These are phyloP conservation scores for Epithemia pelagica DNA, from an alignment of 108 stramenopile genomes.

Conservation along the genomic window DNA sequence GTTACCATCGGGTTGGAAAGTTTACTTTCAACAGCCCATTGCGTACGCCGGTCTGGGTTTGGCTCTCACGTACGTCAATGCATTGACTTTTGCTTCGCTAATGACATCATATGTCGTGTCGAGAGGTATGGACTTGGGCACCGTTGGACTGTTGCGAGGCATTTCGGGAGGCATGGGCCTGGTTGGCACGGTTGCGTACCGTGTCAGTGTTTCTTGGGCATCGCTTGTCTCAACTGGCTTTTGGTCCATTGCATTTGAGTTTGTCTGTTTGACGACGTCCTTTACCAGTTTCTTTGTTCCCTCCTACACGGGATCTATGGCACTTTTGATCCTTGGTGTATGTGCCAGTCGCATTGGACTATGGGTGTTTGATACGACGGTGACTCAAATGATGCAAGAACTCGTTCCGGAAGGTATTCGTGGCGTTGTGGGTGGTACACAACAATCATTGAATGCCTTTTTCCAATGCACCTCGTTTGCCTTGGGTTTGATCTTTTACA, in stretches of 20 bases:
- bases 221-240: slow-evolving; percentile 36
- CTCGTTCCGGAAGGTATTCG: slow-evolving; percentile 34
- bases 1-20: background rate
- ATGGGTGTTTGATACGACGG: slow-evolving; percentile 61
- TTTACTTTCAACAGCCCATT: slow-evolving; percentile 7
- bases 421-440: slow-evolving; percentile 55
- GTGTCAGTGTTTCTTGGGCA: slow-evolving; percentile 16
- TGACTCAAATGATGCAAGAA: slow-evolving; percentile 61
- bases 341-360: slow-evolving; percentile 53
- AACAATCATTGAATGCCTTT: slow-evolving; percentile 48
- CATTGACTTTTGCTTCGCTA: slow-evolving; percentile 44
- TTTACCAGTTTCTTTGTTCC: slow-evolving; percentile 23
- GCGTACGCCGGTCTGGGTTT: slow-evolving; percentile 39
- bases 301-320: background rate
- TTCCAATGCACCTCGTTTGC: slow-evolving; percentile 37
- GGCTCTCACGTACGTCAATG: slow-evolving; percentile 48
- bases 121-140: slow-evolving; percentile 36
- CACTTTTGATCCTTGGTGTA: slow-evolving; percentile 47
- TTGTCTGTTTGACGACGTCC: slow-evolving; percentile 27
- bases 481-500: slow-evolving; percentile 40
- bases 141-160: slow-evolving; percentile 50
- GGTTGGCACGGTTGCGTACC: slow-evolving; percentile 50
- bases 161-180: slow-evolving; percentile 46
- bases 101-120: slow-evolving; percentile 59
- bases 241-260: slow-evolving; percentile 47